phyloP scores from a whole-genome alignment of 257 asterid species.

The Apocynum venetum region DNA sequence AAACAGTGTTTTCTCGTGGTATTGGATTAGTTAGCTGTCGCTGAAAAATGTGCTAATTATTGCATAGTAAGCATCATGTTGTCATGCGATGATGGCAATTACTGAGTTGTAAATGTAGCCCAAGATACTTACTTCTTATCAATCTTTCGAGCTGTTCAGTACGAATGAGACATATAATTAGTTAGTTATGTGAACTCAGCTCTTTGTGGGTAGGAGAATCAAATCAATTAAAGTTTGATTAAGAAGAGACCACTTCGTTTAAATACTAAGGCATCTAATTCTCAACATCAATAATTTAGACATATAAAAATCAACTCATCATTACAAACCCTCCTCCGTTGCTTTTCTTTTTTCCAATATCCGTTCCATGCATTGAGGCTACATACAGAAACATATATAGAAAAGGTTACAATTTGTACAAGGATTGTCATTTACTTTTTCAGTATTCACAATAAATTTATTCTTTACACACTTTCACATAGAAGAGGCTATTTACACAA shows the following conservation, averaged over 20 bases:
- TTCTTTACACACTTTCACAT: too few relatives aligned
- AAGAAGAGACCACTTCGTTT: neutral
- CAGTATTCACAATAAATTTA: too few relatives aligned
- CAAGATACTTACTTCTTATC: neutral
- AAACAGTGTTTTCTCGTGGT: neutral
- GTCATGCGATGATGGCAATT: constrained; percentile 7
- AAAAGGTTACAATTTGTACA: too few relatives aligned
- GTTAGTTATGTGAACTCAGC: too few relatives aligned
- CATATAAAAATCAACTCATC: neutral
- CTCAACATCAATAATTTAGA: neutral
- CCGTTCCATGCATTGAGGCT: neutral
- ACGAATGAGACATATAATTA: too few relatives aligned
- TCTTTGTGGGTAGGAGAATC: neutral
- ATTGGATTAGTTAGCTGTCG: neutral
- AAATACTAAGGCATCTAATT: neutral
- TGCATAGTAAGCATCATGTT: neutral
- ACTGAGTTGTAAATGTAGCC: neutral
- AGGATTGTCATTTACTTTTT: too few relatives aligned
- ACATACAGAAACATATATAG: too few relatives aligned
- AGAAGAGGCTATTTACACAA: too few relatives aligned
- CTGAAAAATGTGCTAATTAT: neutral
- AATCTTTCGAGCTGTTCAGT: too few relatives aligned
- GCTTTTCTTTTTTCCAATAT: too few relatives aligned
- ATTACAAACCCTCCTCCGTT: neutral
- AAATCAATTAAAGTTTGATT: constrained; percentile 4